Conservation (phyloP, 139 green algal genomes). For the Volvox reticuliferus region DNA sequence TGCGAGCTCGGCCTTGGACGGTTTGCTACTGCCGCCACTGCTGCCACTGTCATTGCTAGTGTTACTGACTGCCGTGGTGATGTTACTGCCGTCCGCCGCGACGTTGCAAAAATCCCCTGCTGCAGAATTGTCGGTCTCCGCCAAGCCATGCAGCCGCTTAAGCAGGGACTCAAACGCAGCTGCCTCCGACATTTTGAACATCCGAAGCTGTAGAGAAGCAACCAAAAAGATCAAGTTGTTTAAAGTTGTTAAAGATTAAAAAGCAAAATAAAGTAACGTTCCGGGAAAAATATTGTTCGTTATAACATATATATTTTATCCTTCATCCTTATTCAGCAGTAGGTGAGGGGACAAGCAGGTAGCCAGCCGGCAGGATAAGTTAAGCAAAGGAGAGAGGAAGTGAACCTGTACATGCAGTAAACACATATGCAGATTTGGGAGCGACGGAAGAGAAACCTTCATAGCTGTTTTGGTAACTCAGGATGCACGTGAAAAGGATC, state of each 20-base stretch:
- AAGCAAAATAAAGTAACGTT: not conserved
- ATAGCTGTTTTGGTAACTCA: no score
- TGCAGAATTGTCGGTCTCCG: not conserved
- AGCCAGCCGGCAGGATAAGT: no score
- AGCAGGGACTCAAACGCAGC: not conserved
- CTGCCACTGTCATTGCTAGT: not conserved
- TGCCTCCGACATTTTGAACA: conserved; percentile 4
- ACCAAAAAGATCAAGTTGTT: not conserved
- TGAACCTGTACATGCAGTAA: no score
- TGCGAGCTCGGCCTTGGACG: not conserved
- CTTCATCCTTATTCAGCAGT: not conserved
- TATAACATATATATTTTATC: no score
- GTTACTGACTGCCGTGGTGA: not conserved
- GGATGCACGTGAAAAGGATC: no score
- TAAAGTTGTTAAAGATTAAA: not conserved
- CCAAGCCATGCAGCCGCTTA: not conserved
- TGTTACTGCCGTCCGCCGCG: not conserved
- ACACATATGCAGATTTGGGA: not conserved
- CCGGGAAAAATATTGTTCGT: no score
- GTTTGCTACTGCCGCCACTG: not conserved
- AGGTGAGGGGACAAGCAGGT: not conserved
- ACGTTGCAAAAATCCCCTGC: not conserved
- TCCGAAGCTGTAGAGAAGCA: not conserved
- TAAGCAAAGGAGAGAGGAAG: no score
- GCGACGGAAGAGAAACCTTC: no score